phyloP scores from a whole-genome alignment of 2,329 filamentous ascomycete genomes.

The Phaeosphaeriaceae sp. region DNA sequence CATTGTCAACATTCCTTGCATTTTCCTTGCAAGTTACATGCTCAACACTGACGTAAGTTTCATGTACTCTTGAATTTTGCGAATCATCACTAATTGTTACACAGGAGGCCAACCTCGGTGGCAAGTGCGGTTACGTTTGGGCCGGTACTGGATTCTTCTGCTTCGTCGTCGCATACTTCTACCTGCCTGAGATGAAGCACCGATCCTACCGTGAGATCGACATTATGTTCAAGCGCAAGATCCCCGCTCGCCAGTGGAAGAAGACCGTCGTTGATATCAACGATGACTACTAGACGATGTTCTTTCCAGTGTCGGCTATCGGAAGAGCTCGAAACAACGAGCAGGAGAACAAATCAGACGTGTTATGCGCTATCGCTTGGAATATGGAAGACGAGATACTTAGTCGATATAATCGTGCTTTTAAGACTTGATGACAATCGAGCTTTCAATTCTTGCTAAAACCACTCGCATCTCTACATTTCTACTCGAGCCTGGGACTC shows the following conservation, averaged over 20 bases:
- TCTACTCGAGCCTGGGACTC: too few relatives aligned
- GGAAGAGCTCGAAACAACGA: neutral
- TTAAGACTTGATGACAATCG: neutral
- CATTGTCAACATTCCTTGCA: constrained; percentile 69
- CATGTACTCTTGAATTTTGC: constrained; percentile 50
- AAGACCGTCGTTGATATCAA: constrained; percentile 63
- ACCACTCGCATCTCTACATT: too few relatives aligned
- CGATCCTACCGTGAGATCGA: constrained; percentile 61
- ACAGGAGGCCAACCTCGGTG: constrained; percentile 60
- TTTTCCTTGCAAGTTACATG: constrained; percentile 68
- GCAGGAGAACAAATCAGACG: neutral
- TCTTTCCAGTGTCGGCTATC: neutral
- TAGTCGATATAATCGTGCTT: neutral
- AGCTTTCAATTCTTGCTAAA: neutral
- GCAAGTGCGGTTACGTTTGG: constrained; percentile 46
- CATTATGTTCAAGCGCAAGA: constrained; percentile 51
- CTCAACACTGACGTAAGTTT: constrained; percentile 59
- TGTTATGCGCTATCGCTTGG: neutral
- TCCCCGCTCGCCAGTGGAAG: constrained; percentile 64
- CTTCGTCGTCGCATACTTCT: constrained; percentile 57
- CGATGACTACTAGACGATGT: constrained; percentile 64
- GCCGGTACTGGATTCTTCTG: constrained; percentile 61
- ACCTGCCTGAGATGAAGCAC: constrained; percentile 63
- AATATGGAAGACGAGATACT: neutral
- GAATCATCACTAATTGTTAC: constrained; percentile 65